These are phyloP conservation scores for Paracorniculantispora psalliotae DNA, from an alignment of 2,329 filamentous ascomycete species.

Conservation along the genomic window DNA sequence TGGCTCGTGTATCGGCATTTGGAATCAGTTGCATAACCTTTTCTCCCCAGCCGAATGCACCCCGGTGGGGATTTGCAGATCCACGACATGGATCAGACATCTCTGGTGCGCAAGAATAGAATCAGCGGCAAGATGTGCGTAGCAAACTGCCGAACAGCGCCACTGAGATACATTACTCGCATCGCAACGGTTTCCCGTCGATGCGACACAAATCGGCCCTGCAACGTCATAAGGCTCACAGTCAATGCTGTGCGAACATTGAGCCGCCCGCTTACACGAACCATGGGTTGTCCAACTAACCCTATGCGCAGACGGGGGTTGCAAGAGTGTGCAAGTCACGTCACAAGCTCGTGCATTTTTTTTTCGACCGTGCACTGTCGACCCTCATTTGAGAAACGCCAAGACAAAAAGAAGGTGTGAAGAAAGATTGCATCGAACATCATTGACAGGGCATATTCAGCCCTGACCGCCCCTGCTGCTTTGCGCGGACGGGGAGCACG, in stretches of 20 bases:
- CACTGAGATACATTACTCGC: not conserved
- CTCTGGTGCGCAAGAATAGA: not conserved
- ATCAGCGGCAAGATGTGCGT: not conserved
- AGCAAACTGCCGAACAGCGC: not conserved
- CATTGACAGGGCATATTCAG: too few species aligned
- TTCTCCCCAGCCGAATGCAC: not conserved
- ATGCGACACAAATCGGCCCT: not conserved
- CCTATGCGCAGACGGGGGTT: not conserved
- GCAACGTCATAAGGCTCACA: too few species aligned
- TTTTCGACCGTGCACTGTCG: not conserved
- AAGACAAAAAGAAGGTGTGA: not conserved
- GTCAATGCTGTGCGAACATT: too few species aligned
- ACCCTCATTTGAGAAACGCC: not conserved
- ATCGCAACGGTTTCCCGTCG: not conserved
- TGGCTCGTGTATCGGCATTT: not conserved
- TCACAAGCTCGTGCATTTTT: not conserved
- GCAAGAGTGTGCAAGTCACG: not conserved
- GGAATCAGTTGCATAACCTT: not conserved
- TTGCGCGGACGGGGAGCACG: too few species aligned
- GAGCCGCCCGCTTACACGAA: not conserved
- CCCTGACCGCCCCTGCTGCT: not conserved
- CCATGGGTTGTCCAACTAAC: not conserved
- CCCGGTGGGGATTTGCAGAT: slow-evolving; percentile 8
- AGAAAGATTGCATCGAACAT: not conserved
- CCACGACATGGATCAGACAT: not conserved